phyloP scores from a whole-genome alignment of 2,329 filamentous ascomycete genomes.

The Tolypocladium nubicola region DNA sequence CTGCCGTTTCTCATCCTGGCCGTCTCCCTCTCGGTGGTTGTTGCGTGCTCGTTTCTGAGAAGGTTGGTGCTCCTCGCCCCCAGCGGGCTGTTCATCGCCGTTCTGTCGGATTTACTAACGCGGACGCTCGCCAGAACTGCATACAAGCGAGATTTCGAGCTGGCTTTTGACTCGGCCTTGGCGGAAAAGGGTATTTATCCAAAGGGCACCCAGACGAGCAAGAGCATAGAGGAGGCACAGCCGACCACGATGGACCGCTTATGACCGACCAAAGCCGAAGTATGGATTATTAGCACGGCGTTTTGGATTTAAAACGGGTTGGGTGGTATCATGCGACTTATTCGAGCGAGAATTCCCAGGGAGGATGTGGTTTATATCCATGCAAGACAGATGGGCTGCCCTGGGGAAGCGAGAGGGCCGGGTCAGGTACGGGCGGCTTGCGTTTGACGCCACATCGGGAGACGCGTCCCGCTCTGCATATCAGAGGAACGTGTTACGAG shows the following conservation, averaged over 20 bases:
- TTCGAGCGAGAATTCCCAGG: neutral
- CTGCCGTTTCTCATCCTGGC: slow-evolving; percentile 8
- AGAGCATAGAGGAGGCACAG: neutral
- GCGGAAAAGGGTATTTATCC: neutral
- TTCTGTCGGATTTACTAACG: neutral
- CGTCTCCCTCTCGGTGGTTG: slow-evolving; percentile 6
- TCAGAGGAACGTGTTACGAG: neutral
- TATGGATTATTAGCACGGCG: neutral
- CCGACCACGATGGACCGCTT: neutral
- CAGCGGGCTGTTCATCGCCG: neutral
- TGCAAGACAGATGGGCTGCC: neutral
- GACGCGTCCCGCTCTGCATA: neutral
- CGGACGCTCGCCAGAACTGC: neutral
- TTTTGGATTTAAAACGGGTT: neutral
- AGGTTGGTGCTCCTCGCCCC: slow-evolving; percentile 4
- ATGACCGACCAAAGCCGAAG: neutral
- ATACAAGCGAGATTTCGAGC: neutral
- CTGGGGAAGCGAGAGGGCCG: neutral
- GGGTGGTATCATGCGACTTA: neutral
- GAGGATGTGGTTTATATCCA: neutral
- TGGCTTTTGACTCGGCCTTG: neutral
- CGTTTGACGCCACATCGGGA: neutral
- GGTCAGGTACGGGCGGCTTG: neutral
- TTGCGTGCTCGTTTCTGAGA: slow-evolving; percentile 7
- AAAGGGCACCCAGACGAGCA: neutral